Evolutionary conservation across 1,139 yeast species (phyloP).

Genomic region (Hyphopichia fennica): DNA sequence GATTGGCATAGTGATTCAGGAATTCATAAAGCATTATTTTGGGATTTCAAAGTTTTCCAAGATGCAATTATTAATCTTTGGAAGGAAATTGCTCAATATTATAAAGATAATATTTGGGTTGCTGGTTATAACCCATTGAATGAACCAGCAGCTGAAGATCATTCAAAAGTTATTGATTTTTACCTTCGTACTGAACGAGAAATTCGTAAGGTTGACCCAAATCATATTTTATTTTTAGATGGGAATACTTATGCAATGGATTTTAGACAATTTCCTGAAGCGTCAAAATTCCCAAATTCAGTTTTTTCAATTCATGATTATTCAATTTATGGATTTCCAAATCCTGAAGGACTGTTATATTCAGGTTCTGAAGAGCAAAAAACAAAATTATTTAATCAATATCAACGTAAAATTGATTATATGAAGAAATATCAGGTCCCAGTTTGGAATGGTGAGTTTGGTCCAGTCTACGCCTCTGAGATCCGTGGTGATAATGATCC

Average conservation of each 20-base stretch:
- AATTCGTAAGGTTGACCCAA: constrained; percentile 39
- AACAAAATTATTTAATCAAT: constrained; percentile 30
- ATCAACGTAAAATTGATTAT: constrained; percentile 41
- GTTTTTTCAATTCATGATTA: constrained; percentile 52
- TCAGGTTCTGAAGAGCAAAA: constrained; percentile 30
- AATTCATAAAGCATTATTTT: constrained; percentile 42
- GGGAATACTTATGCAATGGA: constrained; percentile 51
- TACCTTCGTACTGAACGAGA: constrained; percentile 33
- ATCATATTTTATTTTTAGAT: constrained; percentile 46
- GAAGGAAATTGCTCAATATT: constrained; percentile 39
- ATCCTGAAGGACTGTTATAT: constrained; percentile 27
- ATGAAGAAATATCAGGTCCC: constrained; percentile 39
- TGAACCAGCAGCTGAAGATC: constrained; percentile 45
- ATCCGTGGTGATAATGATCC: constrained; percentile 39
- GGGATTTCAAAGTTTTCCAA: constrained; percentile 47
- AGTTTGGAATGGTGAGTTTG: constrained; percentile 55
- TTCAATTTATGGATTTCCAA: constrained; percentile 41
- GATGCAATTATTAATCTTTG: constrained; percentile 42
- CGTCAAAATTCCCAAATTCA: constrained; percentile 30
- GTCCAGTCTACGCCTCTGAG: constrained; percentile 46
- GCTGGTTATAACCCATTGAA: constrained; percentile 52
- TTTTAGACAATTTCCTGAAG: constrained; percentile 41
- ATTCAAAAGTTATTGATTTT: constrained; percentile 34
- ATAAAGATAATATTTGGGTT: constrained; percentile 42
- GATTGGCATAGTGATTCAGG: constrained; percentile 51